Evolutionary conservation across 2,329 filamentous ascomycete species (phyloP), one percentile per base, ranked within the genome.

Genomic region (Ophiostoma perfectum): DNA sequence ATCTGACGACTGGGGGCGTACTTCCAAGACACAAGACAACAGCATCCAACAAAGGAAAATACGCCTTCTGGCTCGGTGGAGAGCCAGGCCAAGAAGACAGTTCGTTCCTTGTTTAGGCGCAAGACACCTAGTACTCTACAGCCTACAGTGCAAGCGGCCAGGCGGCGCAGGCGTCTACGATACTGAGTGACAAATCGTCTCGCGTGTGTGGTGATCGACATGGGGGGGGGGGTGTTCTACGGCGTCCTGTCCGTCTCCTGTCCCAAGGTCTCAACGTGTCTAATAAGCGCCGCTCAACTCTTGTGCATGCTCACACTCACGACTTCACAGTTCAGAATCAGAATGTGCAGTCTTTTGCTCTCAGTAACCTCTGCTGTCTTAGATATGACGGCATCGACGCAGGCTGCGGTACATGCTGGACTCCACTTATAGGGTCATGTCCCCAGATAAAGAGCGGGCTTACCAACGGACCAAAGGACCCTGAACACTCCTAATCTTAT

Each of bases 401-500:
- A 36, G 27, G 27, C 55, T 60, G 27, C 27, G 3, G 55, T 60
- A 55, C 49, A 11, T 45, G 9, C 5, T 27, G 4, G n/a, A 55
- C 55, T 60, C 18, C 55, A 38, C 55, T 39, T 11, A 60, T 38
- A 18, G 14, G 60, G 14, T 44, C 60, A 63, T 42, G 58, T 55
- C 49, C 49, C 49, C 49, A 55, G 49, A 55, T 36, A 27, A 55
- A 55, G 4, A 27, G 49, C 49, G 49, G 49, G 49, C 49, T 55
- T 16, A 12, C n/a, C 49, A 55, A 27, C 58, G 38, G 58, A 41
- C 4, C 14, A 16, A 62, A 62, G 14, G 58, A 62, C 58, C 58
- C 58, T 62, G 58, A 41, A 62, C 36, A 38, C 38, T 60, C 36
- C 36, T 60, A 36, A 38, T 60, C 38, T 41, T 62, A n/a, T 62